Conservation (phyloP, 2,329 filamentous ascomycete genomes). For the Ophiobolus disseminans region DNA sequence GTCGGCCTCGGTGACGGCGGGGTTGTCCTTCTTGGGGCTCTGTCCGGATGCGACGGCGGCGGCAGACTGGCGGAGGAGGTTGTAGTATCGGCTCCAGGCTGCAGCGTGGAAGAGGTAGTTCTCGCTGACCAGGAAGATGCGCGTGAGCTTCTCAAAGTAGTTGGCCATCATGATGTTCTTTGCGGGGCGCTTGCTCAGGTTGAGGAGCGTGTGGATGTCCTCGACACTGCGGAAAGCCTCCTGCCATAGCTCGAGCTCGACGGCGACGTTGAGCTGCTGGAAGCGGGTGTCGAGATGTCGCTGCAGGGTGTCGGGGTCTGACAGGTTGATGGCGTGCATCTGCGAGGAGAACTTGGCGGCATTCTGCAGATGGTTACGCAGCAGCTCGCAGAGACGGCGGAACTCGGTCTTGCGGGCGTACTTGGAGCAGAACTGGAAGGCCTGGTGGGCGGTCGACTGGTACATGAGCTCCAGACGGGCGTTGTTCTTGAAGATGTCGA, state of each 20-base stretch:
- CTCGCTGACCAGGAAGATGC: conserved; percentile 98
- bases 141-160: conserved; percentile 99
- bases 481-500: conserved; percentile 99
- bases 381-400: conserved; percentile 94
- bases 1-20: conserved; percentile 84
- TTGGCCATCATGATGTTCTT: conserved; percentile 99
- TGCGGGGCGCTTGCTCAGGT: conserved; percentile 94
- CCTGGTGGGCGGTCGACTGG: conserved; percentile 96
- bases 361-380: conserved; percentile 98
- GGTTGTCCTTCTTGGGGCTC: conserved; percentile 93
- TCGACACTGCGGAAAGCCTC: conserved; percentile 99
- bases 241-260: conserved; percentile 98
- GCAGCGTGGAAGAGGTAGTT: conserved; percentile 99
- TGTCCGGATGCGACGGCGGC: conserved; percentile 82
- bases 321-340: conserved; percentile 99
- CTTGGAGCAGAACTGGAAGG: conserved; percentile 98
- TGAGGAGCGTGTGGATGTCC: conserved; percentile 97
- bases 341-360: conserved; percentile 98
- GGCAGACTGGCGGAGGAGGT: conserved; percentile 89
- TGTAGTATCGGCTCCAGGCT: conserved; percentile 97
- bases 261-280: conserved; percentile 96
- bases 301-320: conserved; percentile 95
- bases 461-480: conserved; percentile 96
- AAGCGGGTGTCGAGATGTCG: conserved; percentile 97
- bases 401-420: conserved; percentile 99